Evolutionary conservation across 345 rosid genomes (phyloP), one percentile per base, ranked within the genome.

Genomic region (Draba incana): DNA sequence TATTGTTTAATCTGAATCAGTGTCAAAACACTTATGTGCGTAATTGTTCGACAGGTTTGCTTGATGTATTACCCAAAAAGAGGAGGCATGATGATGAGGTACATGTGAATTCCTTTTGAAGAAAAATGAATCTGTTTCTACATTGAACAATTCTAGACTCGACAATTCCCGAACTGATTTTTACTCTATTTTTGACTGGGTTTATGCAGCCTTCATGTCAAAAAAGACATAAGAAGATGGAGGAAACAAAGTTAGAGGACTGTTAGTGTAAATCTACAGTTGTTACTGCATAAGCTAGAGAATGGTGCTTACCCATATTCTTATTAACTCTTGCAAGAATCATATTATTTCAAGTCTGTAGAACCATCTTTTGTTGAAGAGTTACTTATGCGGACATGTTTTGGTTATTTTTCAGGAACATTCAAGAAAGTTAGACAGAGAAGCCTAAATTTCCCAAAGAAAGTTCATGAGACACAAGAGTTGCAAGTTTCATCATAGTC

Each of bases 81-180:
- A 84, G 97, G 64, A 82, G 79, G 52, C 57, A 59, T 9, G 93
- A 83, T 55, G 93, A 86, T 61, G 91, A 62, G 72, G 54, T 79
- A 14, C 11, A 13, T 64, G 53, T 24, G 30, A 49, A 84, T 85
- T 86, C 80, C 73, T 53, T 41, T 52, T 64, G 37, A 64, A 42
- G 6, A 41, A 35, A 35, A 42, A 42, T 2, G 35, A 9, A 49
- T 23, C 6, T 23, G 47, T 59, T 33, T 16, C 12, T 50, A 11
- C 35, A 14, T 42, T 27, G 49, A 49, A 0, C 23, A 20, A 15
- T 20, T 57, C 23, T 20, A 20, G 20, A 20, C 20, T 20, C 20
- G 1, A 20, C 0, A 20, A 20, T 20, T 20, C 20, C 20, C 20
- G 20, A 20, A 20, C 43, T 46, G 53, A 42, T 62, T 59, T 24